These are phyloP conservation scores for Smittium mucronatum DNA, from an alignment of 371 early-diverging fungal species.

Conservation along the genomic window DNA sequence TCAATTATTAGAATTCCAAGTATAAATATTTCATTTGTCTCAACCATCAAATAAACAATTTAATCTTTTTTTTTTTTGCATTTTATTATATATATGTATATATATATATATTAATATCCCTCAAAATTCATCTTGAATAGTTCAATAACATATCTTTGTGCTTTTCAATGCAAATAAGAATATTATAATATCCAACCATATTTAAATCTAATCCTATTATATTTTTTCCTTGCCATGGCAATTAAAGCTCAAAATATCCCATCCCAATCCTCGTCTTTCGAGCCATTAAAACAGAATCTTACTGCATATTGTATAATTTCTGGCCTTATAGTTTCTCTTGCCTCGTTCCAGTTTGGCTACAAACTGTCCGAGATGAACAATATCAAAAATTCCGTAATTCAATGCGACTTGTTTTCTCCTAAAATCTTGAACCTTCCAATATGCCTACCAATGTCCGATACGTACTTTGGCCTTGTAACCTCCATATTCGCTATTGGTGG, in stretches of 20 bases:
- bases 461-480: slow-evolving; percentile 52
- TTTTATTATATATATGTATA: neutral
- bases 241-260: too few relatives aligned
- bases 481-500: slow-evolving; percentile 68
- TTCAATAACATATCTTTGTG: too few relatives aligned
- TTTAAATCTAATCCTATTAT: too few relatives aligned
- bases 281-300: neutral
- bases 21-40: too few relatives aligned
- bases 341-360: slow-evolving; percentile 70
- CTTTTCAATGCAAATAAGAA: too few relatives aligned
- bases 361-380: slow-evolving; percentile 72
- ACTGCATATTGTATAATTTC: slow-evolving; percentile 6
- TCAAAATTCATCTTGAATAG: neutral
- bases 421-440: slow-evolving; percentile 34
- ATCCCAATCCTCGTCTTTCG: too few relatives aligned
- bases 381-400: slow-evolving; percentile 51
- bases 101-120: neutral
- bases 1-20: too few relatives aligned
- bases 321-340: slow-evolving; percentile 17
- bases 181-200: too few relatives aligned
- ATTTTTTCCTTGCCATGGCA: too few relatives aligned
- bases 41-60: too few relatives aligned
- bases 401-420: slow-evolving; percentile 19
- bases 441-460: slow-evolving; percentile 74
- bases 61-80: too few relatives aligned